Conservation (phyloP, 78 protist species). For the Dictyostelium firmibasis region DNA sequence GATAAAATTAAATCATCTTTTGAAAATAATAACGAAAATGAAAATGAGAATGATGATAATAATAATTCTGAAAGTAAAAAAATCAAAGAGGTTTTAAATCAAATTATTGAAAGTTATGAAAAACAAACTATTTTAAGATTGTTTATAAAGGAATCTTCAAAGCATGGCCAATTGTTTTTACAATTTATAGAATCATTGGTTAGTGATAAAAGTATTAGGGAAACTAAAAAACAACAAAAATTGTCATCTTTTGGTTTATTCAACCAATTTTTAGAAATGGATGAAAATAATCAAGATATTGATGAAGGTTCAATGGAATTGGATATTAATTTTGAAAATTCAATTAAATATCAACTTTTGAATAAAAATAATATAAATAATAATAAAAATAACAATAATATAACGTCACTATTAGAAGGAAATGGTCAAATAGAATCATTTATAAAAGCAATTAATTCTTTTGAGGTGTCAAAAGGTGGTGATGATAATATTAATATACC, state of each 20-base stretch:
- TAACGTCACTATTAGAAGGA: neutral
- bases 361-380: neutral
- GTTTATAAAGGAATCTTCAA: neutral
- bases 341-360: neutral
- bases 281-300: neutral
- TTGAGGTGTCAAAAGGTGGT: neutral
- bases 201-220: neutral
- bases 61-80: neutral
- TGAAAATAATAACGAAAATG: neutral
- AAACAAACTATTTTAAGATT: neutral
- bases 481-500: neutral
- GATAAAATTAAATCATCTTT: neutral
- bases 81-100: neutral
- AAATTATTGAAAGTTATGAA: neutral
- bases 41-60: neutral
- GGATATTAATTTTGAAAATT: neutral
- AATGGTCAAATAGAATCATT: neutral
- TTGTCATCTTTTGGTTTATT: neutral
- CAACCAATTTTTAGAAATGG: neutral
- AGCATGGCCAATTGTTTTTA: neutral
- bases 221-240: neutral
- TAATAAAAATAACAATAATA: neutral
- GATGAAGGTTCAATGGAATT: neutral
- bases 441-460: neutral
- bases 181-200: neutral